Base-by-base conservation (phyloP, 768 basidiomycete species). In the Hygrophoropsis aurantiaca region DNA sequence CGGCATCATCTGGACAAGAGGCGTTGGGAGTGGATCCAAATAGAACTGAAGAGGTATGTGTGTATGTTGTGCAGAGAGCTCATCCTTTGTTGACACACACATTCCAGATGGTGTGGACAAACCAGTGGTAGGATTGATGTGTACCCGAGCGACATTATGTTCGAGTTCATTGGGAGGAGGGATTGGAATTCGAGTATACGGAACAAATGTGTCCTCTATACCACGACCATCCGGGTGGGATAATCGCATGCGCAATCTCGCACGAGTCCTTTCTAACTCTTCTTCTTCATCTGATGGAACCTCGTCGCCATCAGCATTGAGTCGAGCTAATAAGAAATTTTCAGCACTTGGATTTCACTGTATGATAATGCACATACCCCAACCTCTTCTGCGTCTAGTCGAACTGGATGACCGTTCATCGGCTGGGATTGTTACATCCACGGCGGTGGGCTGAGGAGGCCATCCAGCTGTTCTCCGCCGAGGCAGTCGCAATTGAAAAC, bases 211-310 rank as follows among this genome's bases (percentile, higher is more conserved):
- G 11, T 40, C 51, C 40, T 40, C 53, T 41, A 33, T 40, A 19
- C 6, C 46, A 38, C n/a, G n/a, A 15, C 50, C 44, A 39, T 51
- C 37, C 15, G 36, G 55, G 23, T 68, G 53, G 23, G 62, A 47
- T 33, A 60, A 52, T 7, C 62, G 64, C 64, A 77, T 57, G 9
- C 78, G 74, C 57, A 73, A 68, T 45, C 74, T 77, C 0, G 79
- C 66, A 27, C 79, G 74, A 23, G 70, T 63, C 24, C 79, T 75
- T 49, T 84, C 81, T 15, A 82, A 68, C 42, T 79, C 77, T 51
- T 79, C 77, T 50, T 85, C 83, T 55, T 82, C 81, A 16, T 80
- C 80, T 0, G 75, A 74, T 2, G 81, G 70, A 46, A 85, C 75
- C 58, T 84, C 82, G 50, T 85, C 78, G 1, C 85, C 84, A 56